Evolutionary conservation across 1,284 basidiomycete genomes (phyloP).

Genomic region (Ganoderma boninense): DNA sequence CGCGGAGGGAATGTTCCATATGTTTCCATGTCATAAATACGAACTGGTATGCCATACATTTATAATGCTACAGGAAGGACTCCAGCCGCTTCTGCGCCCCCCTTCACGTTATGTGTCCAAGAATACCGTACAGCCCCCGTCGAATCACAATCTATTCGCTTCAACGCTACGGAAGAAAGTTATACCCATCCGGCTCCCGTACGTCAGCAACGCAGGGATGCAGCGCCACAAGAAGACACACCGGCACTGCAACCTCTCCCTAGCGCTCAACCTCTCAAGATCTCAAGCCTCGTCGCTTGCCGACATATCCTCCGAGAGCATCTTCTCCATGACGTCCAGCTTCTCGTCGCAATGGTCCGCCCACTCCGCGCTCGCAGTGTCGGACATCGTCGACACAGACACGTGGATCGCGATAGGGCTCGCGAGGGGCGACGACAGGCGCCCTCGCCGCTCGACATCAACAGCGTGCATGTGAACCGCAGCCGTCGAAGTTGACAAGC

Average conservation of each 20-base stretch:
- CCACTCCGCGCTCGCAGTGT: not conserved
- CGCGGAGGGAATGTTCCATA: not conserved
- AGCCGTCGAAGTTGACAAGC: not conserved
- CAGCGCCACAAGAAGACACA: not conserved
- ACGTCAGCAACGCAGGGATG: not conserved
- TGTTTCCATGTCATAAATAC: not conserved
- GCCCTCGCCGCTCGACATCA: conserved; percentile 3
- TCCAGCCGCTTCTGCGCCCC: not conserved
- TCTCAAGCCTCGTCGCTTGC: not conserved
- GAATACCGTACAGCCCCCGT: not conserved
- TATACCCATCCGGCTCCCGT: not conserved
- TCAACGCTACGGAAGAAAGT: not conserved
- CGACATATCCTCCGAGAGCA: not conserved
- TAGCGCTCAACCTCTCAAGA: too few species aligned
- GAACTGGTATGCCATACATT: not conserved
- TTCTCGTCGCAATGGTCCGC: not conserved
- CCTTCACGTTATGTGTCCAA: not conserved
- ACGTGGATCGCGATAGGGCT: conserved; percentile 5
- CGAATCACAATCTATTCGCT: too few species aligned
- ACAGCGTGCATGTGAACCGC: not conserved
- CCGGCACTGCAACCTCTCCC: not conserved
- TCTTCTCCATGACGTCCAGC: not conserved
- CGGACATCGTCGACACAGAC: conserved; percentile 6
- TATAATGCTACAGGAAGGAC: not conserved
- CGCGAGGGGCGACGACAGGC: not conserved